Evolutionary conservation across 2,329 filamentous ascomycete species (phyloP), one percentile per base, ranked within the genome.

Genomic region (Botrytis aclada): DNA sequence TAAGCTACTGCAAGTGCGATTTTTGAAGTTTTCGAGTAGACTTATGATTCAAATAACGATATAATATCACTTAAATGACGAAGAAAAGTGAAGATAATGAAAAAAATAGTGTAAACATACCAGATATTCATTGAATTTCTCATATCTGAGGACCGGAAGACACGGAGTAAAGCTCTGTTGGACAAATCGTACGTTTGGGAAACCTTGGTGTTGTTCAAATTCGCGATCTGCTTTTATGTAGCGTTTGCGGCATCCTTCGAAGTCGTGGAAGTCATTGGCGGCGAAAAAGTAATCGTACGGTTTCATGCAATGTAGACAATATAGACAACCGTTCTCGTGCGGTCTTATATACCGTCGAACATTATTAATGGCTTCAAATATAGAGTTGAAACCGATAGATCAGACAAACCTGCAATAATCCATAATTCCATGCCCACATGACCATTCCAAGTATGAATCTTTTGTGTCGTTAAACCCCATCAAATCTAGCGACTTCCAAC

Each of bases 341-440:
- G 18, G 14, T 47, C 20, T 34, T 2, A 0, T 12, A 51, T 22
- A 51, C 25, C 5, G 4, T 25, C 25, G 22, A 51, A 3, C 25
- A 51, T n/a, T n/a, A n/a, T n/a, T 4, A 6, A 2, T 1, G 10
- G 25, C 9, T 2, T 2, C 25, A 14, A 1, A 47, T 14, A n/a
- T 4, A 51, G 47, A n/a, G n/a, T 12, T 4, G 10, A 51, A 51
- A 25, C 47, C 10, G 4, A n/a, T n/a, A 14, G 25, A n/a, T n/a
- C 22, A 4, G 47, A 51, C n/a, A n/a, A 51, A 51, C 47, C 14
- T 51, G 47, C 25, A 12, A 51, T 14, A 51, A 51, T 51, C 22
- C 25, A 25, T n/a, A n/a, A 51, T 14, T 10, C 4, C 47, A 51
- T 51, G 47, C 10, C 47, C 47, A 51, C 2, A n/a, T 51, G 25